Conservation (phyloP, 129 eudicot species). For the Flaveria trinervia region DNA sequence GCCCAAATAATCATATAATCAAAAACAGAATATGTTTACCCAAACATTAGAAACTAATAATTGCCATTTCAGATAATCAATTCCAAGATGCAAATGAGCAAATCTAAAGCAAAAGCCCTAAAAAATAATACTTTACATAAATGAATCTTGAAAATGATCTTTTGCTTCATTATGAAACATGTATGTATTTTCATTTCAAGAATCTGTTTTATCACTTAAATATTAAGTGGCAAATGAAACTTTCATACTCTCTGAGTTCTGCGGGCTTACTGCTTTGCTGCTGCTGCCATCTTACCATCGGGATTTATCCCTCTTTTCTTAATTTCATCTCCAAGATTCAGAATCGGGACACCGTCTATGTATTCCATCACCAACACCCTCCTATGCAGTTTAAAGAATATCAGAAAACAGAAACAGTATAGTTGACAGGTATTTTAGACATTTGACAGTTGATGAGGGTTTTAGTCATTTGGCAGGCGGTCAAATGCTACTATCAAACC, state of each 20-base stretch:
- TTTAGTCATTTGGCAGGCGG: conserved; percentile 8
- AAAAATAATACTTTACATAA: background rate
- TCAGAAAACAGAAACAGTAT: background rate
- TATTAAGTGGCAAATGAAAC: conserved; percentile 19
- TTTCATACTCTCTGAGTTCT: conserved; percentile 46
- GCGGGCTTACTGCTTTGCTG: conserved; percentile 93
- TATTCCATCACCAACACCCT: conserved; percentile 92
- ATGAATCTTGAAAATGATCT: background rate
- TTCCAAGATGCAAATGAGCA: background rate
- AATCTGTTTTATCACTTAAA: conserved; percentile 1
- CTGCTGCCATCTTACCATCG: conserved; percentile 74
- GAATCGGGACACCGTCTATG: conserved; percentile 83
- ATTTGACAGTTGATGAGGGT: conserved; percentile 1
- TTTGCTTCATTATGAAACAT: background rate
- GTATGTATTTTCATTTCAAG: background rate
- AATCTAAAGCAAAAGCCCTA: background rate
- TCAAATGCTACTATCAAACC: background rate
- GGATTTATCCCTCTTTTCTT: conserved; percentile 87
- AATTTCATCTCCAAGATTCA: conserved; percentile 95
- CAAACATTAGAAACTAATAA: background rate
- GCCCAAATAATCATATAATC: background rate
- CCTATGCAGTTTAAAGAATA: conserved; percentile 41
- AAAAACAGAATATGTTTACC: background rate
- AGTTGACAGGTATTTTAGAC: conserved; percentile 3
- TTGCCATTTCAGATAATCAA: background rate